Conservation (phyloP, 176 grass and related monocot genomes). For the Aechmea fasciata region DNA sequence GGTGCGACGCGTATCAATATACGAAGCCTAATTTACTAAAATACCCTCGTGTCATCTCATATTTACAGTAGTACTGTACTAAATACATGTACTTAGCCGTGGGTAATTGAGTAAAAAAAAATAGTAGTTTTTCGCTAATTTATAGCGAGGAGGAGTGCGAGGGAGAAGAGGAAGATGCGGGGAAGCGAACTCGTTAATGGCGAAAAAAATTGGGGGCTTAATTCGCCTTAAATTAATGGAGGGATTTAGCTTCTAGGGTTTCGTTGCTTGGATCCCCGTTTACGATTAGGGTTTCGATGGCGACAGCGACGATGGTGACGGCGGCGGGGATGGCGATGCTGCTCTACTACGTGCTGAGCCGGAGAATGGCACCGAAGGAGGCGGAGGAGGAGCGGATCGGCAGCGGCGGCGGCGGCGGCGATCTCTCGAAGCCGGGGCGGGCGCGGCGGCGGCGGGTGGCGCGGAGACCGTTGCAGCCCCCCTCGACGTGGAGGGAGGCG, state of each 20-base stretch:
- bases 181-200: constrained; percentile 19
- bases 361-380: constrained; percentile 45
- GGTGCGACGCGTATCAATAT: no score
- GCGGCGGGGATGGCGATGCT: constrained; percentile 78
- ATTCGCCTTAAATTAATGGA: not conserved
- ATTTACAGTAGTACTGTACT: no score
- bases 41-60: no score
- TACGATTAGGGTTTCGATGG: constrained; percentile 29
- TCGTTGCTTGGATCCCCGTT: not conserved
- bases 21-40: no score
- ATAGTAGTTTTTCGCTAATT: no score
- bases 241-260: not conserved
- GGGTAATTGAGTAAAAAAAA: no score
- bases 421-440: constrained; percentile 8
- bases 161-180: not conserved
- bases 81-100: no score
- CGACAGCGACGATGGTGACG: constrained; percentile 82
- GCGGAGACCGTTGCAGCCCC: constrained; percentile 61
- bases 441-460: constrained; percentile 37
- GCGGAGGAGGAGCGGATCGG: constrained; percentile 20
- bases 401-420: constrained; percentile 17
- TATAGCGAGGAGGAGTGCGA: not conserved
- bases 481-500: constrained; percentile 88
- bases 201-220: constrained; percentile 7
- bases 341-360: constrained; percentile 67